phyloP scores from a whole-genome alignment of 768 basidiomycete genomes.

The Lactarius sp. region DNA sequence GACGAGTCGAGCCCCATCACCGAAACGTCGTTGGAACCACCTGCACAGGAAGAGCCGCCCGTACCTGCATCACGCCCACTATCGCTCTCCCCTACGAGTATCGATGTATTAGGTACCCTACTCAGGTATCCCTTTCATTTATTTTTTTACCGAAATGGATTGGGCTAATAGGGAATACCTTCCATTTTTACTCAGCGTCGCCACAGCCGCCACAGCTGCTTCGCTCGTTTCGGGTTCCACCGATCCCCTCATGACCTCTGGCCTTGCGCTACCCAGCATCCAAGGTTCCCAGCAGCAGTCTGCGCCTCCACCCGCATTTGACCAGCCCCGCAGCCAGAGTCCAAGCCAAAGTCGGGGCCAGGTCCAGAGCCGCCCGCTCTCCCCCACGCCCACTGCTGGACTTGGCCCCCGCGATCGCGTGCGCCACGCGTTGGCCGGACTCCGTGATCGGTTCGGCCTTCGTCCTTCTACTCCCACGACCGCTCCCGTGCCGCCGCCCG shows the following conservation, averaged over 20 bases:
- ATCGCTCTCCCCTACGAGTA: slow-evolving; percentile 62
- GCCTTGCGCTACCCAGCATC: slow-evolving; percentile 39
- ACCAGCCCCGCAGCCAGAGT: background rate
- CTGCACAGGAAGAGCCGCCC: slow-evolving; percentile 8
- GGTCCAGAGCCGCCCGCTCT: slow-evolving; percentile 33
- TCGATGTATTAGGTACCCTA: slow-evolving; percentile 78
- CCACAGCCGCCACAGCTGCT: slow-evolving; percentile 88
- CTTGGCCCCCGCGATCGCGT: slow-evolving; percentile 39
- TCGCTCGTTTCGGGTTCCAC: slow-evolving; percentile 74
- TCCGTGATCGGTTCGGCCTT: slow-evolving; percentile 63
- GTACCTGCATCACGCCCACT: slow-evolving; percentile 19
- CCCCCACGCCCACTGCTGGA: slow-evolving; percentile 40
- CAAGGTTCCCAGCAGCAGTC: slow-evolving; percentile 24
- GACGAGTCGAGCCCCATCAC: slow-evolving; percentile 10
- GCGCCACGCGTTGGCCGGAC: slow-evolving; percentile 61
- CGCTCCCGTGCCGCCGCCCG: background rate
- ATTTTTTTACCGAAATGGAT: background rate
- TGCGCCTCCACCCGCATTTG: background rate
- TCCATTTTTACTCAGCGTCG: slow-evolving; percentile 48
- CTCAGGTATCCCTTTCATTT: slow-evolving; percentile 51
- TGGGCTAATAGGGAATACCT: background rate
- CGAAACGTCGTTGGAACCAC: background rate
- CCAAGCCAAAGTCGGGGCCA: background rate
- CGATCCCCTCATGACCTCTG: slow-evolving; percentile 56
- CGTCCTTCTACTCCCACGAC: slow-evolving; percentile 7